Evolutionary conservation across 495 filamentous ascomycete species (phyloP), one percentile per base, ranked within the genome.

Genomic region (Trichodelitschia bisporula): DNA sequence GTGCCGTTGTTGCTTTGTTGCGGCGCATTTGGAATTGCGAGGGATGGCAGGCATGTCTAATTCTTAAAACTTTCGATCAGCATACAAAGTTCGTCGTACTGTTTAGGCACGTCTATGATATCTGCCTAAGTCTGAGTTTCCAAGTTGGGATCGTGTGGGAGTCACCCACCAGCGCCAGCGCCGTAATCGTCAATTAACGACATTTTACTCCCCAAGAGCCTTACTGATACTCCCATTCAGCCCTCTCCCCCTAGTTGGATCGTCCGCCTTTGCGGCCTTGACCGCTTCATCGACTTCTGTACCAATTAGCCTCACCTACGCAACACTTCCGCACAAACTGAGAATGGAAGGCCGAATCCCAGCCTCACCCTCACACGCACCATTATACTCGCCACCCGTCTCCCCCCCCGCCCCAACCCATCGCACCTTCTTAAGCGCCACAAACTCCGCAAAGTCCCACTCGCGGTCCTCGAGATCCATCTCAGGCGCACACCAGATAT

Each of bases 401-500:
- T 55, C 36, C 8, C 38, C 39, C 20, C 39, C 39, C 19, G 12
- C 25, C 19, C 38, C 46, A 1, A 45, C 32, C 46, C 46, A 51
- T 24, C 42, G 37, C 32, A 42, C 21, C 40, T 44, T 46, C 41
- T 49, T 44, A 34, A 37, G 38, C 37, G 38, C 24, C 40, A 42
- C 34, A 40, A 48, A 45, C 36, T 41, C 36, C 18, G 17, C 67
- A 52, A 74, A 75, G 51, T 86, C 77, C 82, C 82, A 92, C 47
- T 86, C 78, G 16, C 48, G 47, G 20, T 56, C 44, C 44, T 86
- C 77, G 31, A 92, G 47, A 18, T 40, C 25, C 11, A 47, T 35
- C 29, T 39, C 36, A 0, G 48, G 50, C 2, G 54, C 40, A n/a
- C 54, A 51, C 56, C 61, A 93, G 10, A 91, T 60, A 51, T 95